A percentile compares a stretch with the other conserved stretches of the same genome.
phyloP scores from a whole-genome alignment of 805 yeast genomes.

The Geotrichum ghanense region DNA sequence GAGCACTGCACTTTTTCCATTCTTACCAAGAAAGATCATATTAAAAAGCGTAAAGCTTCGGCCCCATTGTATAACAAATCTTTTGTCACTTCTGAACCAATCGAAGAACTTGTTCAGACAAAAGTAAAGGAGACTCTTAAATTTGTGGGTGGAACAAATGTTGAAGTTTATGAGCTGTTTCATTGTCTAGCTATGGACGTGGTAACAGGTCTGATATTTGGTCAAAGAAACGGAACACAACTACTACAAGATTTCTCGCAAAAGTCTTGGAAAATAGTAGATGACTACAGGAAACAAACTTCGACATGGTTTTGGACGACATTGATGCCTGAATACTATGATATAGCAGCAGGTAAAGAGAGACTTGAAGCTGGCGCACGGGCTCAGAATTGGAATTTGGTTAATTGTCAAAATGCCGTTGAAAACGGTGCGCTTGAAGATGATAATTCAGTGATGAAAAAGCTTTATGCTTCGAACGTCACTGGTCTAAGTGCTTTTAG shows the following conservation, averaged over 20 bases:
- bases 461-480: conserved; percentile 18
- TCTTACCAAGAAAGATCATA: conserved; percentile 37
- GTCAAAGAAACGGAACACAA: conserved; percentile 35
- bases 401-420: conserved; percentile 20
- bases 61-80: conserved; percentile 36
- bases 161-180: conserved; percentile 53
- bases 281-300: conserved; percentile 37
- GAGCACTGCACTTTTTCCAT: conserved; percentile 48
- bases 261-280: conserved; percentile 31
- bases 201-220: conserved; percentile 49
- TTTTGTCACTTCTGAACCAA: conserved; percentile 23
- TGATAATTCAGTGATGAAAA: conserved; percentile 7
- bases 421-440: conserved; percentile 7
- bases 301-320: conserved; percentile 60
- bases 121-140: conserved; percentile 23
- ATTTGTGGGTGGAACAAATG: conserved; percentile 18
- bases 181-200: conserved; percentile 66
- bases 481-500: conserved; percentile 29
- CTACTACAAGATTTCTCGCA: conserved; percentile 27
- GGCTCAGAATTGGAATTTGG: conserved; percentile 36
- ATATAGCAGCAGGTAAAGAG: conserved; percentile 33
- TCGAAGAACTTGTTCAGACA: conserved; percentile 26
- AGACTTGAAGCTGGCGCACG: conserved; percentile 29
- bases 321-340: conserved; percentile 42
- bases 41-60: conserved; percentile 31